Percentiles rank a stretch among this genome's conserved stretches.
phyloP scores from a whole-genome alignment of 441 rosid species.

The Manihot esculenta region DNA sequence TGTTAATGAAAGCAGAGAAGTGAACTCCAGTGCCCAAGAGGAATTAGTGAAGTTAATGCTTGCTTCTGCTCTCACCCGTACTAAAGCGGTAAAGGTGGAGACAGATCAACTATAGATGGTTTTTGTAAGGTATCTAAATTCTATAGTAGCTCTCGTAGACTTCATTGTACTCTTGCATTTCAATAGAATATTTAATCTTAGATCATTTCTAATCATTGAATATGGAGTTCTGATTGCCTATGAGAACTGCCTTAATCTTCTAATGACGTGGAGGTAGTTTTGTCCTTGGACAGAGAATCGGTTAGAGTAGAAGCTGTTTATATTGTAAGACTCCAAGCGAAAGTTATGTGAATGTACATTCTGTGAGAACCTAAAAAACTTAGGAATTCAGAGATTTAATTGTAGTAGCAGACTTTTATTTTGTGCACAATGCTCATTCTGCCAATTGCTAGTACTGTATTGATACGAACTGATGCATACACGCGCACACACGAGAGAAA shows the following conservation, averaged over 20 bases:
- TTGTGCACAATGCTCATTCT: neutral
- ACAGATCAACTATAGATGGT: neutral
- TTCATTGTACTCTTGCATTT: neutral
- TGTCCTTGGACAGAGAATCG: neutral
- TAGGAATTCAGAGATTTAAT: neutral
- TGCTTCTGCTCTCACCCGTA: conserved; percentile 1
- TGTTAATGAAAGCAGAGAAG: conserved; percentile 9
- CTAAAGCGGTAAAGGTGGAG: neutral
- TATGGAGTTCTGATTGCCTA: neutral
- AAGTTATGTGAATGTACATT: neutral
- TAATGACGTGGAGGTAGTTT: conserved; percentile 16
- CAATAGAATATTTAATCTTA: neutral
- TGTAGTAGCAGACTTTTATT: neutral
- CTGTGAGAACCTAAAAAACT: neutral
- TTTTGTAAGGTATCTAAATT: conserved; percentile 3
- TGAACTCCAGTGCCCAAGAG: neutral
- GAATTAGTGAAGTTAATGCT: conserved; percentile 21
- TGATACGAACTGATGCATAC: too few species aligned
- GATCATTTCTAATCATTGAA: neutral
- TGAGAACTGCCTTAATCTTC: neutral
- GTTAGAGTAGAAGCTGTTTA: neutral
- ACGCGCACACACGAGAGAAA: too few species aligned
- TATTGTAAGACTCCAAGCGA: neutral
- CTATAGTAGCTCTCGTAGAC: neutral
- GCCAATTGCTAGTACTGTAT: neutral